Percentiles rank a stretch among this genome's conserved stretches.
These are phyloP conservation scores for Starmera stellimalicola DNA, from an alignment of 1,139 yeast genomes.

Conservation along the genomic window DNA sequence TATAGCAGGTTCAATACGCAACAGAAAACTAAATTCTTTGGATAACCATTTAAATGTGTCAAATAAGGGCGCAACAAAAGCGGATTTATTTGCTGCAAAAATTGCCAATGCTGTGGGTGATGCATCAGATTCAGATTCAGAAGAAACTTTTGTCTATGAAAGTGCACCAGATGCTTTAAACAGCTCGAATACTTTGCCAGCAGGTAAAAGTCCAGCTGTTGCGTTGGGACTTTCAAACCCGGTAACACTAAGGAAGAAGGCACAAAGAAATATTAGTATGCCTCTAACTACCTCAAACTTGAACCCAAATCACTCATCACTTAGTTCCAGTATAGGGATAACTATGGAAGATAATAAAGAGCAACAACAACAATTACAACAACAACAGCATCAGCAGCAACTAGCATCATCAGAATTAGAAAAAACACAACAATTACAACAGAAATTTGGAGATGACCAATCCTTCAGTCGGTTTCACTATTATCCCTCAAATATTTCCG, in stretches of 20 bases:
- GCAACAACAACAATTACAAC: slow-evolving; percentile 9
- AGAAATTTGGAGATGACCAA: neutral
- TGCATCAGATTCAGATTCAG: slow-evolving; percentile 76
- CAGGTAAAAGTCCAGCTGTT: slow-evolving; percentile 8
- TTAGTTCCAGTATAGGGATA: neutral
- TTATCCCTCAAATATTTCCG: slow-evolving; percentile 1
- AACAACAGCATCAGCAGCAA: slow-evolving; percentile 6
- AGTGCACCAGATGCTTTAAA: slow-evolving; percentile 31
- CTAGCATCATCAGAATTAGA: slow-evolving; percentile 6
- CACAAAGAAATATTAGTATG: slow-evolving; percentile 18
- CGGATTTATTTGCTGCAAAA: slow-evolving; percentile 91
- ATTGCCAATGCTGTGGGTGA: slow-evolving; percentile 92
- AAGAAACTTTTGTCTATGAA: slow-evolving; percentile 91
- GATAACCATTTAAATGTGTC: slow-evolving; percentile 12
- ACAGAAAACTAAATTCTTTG: slow-evolving; percentile 11
- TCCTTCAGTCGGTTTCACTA: too few species aligned
- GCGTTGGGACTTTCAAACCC: slow-evolving; percentile 11
- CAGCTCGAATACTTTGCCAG: slow-evolving; percentile 19
- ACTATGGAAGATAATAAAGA: too few species aligned
- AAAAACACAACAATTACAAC: slow-evolving; percentile 2
- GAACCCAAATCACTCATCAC: slow-evolving; percentile 1
- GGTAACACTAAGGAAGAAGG: slow-evolving; percentile 13
- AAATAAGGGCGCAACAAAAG: slow-evolving; percentile 39
- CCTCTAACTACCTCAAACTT: slow-evolving; percentile 9
- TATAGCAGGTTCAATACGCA: slow-evolving; percentile 17